phyloP scores from a whole-genome alignment of 1,284 basidiomycete genomes.

The Tylopilus orsonianus region DNA sequence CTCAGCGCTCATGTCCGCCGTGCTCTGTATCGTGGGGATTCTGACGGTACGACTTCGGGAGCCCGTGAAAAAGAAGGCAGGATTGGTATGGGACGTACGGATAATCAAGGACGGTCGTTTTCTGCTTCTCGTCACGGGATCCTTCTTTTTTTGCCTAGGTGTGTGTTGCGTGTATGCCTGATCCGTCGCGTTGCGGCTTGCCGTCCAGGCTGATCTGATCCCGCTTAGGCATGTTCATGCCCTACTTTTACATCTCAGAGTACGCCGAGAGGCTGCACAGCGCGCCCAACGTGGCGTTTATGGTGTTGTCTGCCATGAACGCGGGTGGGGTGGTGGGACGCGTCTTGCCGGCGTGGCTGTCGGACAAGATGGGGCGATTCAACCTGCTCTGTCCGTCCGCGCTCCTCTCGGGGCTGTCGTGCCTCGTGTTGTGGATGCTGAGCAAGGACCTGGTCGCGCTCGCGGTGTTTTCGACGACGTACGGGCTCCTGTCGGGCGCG shows the following conservation, averaged over 20 bases:
- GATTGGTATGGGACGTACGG: constrained; percentile 31
- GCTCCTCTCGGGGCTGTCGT: constrained; percentile 57
- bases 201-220: too few relatives aligned
- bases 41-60: constrained; percentile 38
- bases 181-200: too few relatives aligned
- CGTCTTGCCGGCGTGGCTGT: constrained; percentile 56
- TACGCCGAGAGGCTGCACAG: constrained; percentile 46
- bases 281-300: constrained; percentile 42
- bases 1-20: constrained; percentile 42
- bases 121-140: constrained; percentile 45
- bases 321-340: constrained; percentile 63
- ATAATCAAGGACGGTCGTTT: constrained; percentile 46
- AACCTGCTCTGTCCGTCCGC: constrained; percentile 61
- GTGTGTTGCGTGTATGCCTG: too few relatives aligned
- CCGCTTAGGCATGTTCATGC: constrained; percentile 61
- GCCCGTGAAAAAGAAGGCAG: constrained; percentile 22
- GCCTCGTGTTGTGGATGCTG: constrained; percentile 58
- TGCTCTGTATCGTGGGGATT: constrained; percentile 42
- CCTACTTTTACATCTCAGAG: constrained; percentile 61
- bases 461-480: constrained; percentile 53
- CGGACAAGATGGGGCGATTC: constrained; percentile 61
- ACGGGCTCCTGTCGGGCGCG: constrained; percentile 57
- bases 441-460: constrained; percentile 41
- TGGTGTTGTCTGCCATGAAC: constrained; percentile 62
- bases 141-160: constrained; percentile 51